phyloP scores from a whole-genome alignment of 2,329 filamentous ascomycete genomes.

The Beauveria sp. region DNA sequence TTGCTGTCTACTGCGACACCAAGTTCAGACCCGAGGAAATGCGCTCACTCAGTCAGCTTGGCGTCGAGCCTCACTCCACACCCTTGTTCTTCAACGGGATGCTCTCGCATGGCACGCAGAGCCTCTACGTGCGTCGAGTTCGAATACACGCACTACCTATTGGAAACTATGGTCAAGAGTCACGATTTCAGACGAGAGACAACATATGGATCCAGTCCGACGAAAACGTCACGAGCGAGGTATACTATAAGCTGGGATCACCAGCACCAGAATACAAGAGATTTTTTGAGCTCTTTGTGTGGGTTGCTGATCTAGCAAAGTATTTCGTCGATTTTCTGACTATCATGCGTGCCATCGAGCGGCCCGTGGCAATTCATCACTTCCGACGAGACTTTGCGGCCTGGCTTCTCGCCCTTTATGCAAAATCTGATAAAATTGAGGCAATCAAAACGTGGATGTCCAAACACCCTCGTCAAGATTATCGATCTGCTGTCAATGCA shows the following conservation, averaged over 20 bases:
- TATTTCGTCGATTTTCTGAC: constrained; percentile 62
- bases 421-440: constrained; percentile 31
- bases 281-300: constrained; percentile 58
- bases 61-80: constrained; percentile 25
- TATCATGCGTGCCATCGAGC: constrained; percentile 21
- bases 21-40: constrained; percentile 39
- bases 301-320: constrained; percentile 64
- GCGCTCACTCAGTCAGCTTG: constrained; percentile 45
- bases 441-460: constrained; percentile 42
- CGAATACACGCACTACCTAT: constrained; percentile 54
- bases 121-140: constrained; percentile 46
- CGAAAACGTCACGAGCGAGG: constrained; percentile 27
- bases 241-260: constrained; percentile 57
- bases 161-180: constrained; percentile 52
- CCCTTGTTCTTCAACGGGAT: constrained; percentile 54
- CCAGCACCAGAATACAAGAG: constrained; percentile 54
- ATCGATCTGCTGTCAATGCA: constrained; percentile 50
- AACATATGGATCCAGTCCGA: constrained; percentile 59
- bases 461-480: constrained; percentile 47
- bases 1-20: constrained; percentile 46
- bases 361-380: constrained; percentile 40
- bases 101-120: constrained; percentile 35
- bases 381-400: constrained; percentile 50
- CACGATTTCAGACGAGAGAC: constrained; percentile 37
- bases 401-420: constrained; percentile 47